Evolutionary conservation across 345 rosid species (phyloP).

Genomic region (Eucalyptus virginea): DNA sequence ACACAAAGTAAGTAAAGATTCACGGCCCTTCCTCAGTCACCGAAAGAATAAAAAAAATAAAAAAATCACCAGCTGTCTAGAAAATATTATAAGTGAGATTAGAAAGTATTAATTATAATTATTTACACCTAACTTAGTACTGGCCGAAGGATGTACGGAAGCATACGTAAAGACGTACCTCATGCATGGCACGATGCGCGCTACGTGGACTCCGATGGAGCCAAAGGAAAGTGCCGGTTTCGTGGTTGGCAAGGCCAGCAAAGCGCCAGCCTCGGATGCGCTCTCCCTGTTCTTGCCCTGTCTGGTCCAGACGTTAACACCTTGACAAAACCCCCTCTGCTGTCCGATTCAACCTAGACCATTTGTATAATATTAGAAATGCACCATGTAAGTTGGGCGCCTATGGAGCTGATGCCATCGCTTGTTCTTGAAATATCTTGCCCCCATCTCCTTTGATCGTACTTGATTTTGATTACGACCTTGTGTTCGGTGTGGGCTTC

Average conservation of each 20-base stretch:
- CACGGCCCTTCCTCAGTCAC: background rate
- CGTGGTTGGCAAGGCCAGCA: background rate
- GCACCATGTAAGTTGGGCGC: background rate
- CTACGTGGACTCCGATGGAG: background rate
- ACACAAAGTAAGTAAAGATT: background rate
- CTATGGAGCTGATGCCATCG: background rate
- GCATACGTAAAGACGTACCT: background rate
- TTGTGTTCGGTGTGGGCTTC: background rate
- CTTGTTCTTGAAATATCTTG: background rate
- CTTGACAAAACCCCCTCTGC: background rate
- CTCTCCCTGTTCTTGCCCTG: background rate
- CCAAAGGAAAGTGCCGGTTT: background rate
- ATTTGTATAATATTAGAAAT: too few species aligned
- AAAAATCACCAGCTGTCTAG: background rate
- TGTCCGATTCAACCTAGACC: background rate
- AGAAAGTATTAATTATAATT: background rate
- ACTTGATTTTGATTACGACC: background rate
- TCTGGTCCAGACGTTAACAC: background rate
- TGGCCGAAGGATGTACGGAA: background rate
- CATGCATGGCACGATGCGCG: background rate
- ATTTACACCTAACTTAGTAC: background rate
- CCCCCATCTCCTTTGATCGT: background rate
- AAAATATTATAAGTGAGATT: background rate
- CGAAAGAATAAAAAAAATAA: background rate
- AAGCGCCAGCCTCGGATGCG: background rate